These are phyloP conservation scores for Myriangium duriaei DNA, from an alignment of 2,329 filamentous ascomycete genomes.

Conservation along the genomic window DNA sequence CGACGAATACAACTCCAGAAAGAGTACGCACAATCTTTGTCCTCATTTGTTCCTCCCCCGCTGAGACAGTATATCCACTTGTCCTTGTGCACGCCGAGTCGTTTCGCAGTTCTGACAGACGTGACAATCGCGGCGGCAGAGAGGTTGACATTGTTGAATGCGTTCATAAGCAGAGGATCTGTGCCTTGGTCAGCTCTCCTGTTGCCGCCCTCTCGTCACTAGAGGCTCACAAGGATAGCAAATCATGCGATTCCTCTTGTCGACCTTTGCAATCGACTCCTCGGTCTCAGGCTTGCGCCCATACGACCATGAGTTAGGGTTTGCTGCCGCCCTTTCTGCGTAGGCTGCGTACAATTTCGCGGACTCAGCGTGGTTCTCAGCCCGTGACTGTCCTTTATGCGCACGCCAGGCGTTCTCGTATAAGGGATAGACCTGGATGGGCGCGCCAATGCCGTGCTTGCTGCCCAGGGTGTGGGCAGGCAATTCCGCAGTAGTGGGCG, in stretches of 20 bases:
- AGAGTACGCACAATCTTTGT: conserved; percentile 36
- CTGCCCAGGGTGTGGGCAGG: conserved; percentile 30
- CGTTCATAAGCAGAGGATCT: conserved; percentile 60
- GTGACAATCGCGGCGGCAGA: conserved; percentile 50
- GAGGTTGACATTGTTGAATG: conserved; percentile 57
- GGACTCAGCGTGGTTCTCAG: conserved; percentile 47
- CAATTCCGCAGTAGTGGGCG: conserved; percentile 37
- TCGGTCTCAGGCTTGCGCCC: conserved; percentile 34
- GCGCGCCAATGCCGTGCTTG: conserved; percentile 46
- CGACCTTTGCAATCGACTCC: conserved; percentile 42
- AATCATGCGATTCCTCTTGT: conserved; percentile 52
- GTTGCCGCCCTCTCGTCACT: not conserved
- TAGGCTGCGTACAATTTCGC: conserved; percentile 49
- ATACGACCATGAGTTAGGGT: conserved; percentile 46
- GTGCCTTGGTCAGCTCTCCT: not conserved
- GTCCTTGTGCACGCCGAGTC: conserved; percentile 41
- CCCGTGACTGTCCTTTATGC: conserved; percentile 39
- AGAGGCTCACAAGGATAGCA: conserved; percentile 48
- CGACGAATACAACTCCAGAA: too few relatives aligned
- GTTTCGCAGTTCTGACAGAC: conserved; percentile 40
- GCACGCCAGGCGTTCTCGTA: conserved; percentile 54
- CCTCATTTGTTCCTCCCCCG: conserved; percentile 50
- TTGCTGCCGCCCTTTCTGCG: conserved; percentile 41
- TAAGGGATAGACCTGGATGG: conserved; percentile 55
- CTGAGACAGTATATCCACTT: conserved; percentile 54